A percentile compares a stretch with the other conserved stretches of the same genome.
phyloP scores from a whole-genome alignment of 2,329 filamentous ascomycete genomes.

The Clonostachys rosea region DNA sequence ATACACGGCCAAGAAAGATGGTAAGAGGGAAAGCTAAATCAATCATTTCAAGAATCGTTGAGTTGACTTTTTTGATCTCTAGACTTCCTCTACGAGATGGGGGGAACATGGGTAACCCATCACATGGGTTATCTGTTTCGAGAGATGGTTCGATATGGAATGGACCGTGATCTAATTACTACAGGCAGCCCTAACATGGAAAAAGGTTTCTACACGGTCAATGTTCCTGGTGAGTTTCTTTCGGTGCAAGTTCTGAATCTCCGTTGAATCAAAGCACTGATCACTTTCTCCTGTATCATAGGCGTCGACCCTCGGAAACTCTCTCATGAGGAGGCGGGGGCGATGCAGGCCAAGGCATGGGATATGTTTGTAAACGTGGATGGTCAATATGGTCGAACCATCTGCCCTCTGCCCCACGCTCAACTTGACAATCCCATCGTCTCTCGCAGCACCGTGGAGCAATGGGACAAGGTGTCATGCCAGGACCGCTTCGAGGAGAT shows the following conservation, averaged over 20 bases:
- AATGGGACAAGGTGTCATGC: conserved; percentile 16
- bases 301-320: conserved; percentile 10
- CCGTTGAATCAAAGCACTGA: too few species aligned
- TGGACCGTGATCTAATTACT: conserved; percentile 13
- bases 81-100: conserved; percentile 31
- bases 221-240: conserved; percentile 3
- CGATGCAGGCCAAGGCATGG: conserved; percentile 12
- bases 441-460: conserved; percentile 5
- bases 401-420: conserved; percentile 17
- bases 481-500: conserved; percentile 17
- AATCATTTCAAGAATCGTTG: too few species aligned
- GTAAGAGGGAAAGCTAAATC: conserved; percentile 11
- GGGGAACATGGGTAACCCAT: conserved; percentile 34
- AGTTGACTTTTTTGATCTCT: neutral
- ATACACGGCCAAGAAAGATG: conserved; percentile 22
- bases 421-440: conserved; percentile 5
- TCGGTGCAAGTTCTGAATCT: too few species aligned
- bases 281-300: neutral
- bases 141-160: conserved; percentile 33
- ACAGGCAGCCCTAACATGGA: conserved; percentile 6
- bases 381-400: conserved; percentile 11
- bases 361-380: conserved; percentile 17
- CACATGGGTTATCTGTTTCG: conserved; percentile 28
- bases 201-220: conserved; percentile 9
- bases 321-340: conserved; percentile 15